Conservation (phyloP, 371 early-diverging fungal species). For the Lichtheimia hyalospora region DNA sequence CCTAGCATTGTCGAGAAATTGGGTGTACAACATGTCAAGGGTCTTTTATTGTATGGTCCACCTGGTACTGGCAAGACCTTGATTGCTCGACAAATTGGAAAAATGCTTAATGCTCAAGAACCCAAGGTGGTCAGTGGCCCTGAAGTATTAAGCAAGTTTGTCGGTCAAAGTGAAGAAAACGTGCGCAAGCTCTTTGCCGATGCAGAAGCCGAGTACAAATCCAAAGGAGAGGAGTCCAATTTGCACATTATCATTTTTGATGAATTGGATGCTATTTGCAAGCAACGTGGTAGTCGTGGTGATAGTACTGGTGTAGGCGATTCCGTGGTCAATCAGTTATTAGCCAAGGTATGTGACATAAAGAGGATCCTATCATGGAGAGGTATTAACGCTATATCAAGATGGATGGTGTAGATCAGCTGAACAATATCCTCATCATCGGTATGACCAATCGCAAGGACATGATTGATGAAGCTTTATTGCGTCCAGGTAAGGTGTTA, state of each 20-base stretch:
- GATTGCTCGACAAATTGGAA: constrained; percentile 99
- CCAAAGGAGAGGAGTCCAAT: constrained; percentile 91
- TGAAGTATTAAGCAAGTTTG: constrained; percentile 97
- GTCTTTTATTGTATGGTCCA: constrained; percentile 87
- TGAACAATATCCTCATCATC: constrained; percentile 96
- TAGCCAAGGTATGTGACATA: constrained; percentile 83
- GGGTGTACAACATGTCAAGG: constrained; percentile 96
- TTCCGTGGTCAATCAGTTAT: constrained; percentile 98
- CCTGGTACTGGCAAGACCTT: constrained; percentile 99
- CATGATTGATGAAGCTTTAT: constrained; percentile 96
- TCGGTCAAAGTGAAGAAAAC: constrained; percentile 99
- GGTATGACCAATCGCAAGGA: constrained; percentile 99
- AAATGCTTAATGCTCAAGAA: constrained; percentile 96
- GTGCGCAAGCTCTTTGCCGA: constrained; percentile 97
- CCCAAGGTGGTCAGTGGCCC: constrained; percentile 99
- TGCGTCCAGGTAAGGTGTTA: constrained; percentile 79
- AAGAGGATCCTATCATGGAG: too few species aligned
- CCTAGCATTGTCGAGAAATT: constrained; percentile 94
- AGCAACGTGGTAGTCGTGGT: constrained; percentile 94
- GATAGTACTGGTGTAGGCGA: constrained; percentile 98
- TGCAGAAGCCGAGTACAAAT: constrained; percentile 97
- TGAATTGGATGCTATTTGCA: constrained; percentile 99
- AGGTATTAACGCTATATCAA: too few species aligned
- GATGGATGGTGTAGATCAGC: constrained; percentile 99
- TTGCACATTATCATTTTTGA: constrained; percentile 99